A percentile compares a stretch with the other conserved stretches of the same genome.
Evolutionary conservation across 345 rosid genomes (phyloP).

Genomic region (Pugionium dolabratum): DNA sequence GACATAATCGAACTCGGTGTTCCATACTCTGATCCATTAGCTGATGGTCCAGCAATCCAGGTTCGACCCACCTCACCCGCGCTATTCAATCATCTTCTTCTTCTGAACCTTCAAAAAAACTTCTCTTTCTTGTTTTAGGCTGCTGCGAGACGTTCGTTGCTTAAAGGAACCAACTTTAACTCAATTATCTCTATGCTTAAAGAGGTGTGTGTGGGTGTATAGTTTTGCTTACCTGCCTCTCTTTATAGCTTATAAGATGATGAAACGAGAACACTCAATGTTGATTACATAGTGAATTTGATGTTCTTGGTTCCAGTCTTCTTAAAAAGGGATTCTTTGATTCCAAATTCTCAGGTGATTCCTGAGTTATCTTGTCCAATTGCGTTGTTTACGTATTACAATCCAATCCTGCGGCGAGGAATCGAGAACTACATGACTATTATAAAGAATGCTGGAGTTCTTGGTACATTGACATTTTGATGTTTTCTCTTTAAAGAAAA

Average conservation of each 20-base stretch:
- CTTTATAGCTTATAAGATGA: neutral
- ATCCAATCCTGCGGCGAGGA: slow-evolving; percentile 80
- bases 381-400: slow-evolving; percentile 85
- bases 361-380: slow-evolving; percentile 77
- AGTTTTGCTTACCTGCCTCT: neutral
- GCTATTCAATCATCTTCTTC: neutral
- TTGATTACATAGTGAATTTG: neutral
- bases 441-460: slow-evolving; percentile 67
- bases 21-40: slow-evolving; percentile 89
- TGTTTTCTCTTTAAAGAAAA: slow-evolving; percentile 2
- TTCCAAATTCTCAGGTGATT: slow-evolving; percentile 53
- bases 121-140: slow-evolving; percentile 54
- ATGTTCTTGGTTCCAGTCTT: neutral
- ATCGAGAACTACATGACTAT: slow-evolving; percentile 66
- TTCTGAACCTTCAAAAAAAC: neutral
- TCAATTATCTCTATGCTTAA: slow-evolving; percentile 68
- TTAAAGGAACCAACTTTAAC: slow-evolving; percentile 72
- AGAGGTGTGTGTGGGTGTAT: slow-evolving; percentile 48
- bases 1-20: slow-evolving; percentile 90
- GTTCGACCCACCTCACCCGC: slow-evolving; percentile 40
- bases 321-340: neutral
- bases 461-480: slow-evolving; percentile 45
- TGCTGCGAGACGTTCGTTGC: slow-evolving; percentile 83
- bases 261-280: neutral
- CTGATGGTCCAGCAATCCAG: slow-evolving; percentile 96